Evolutionary conservation across 208 protist species (phyloP), one percentile per base, ranked within the genome.

Genomic region (Wallacemonas collosoma): DNA sequence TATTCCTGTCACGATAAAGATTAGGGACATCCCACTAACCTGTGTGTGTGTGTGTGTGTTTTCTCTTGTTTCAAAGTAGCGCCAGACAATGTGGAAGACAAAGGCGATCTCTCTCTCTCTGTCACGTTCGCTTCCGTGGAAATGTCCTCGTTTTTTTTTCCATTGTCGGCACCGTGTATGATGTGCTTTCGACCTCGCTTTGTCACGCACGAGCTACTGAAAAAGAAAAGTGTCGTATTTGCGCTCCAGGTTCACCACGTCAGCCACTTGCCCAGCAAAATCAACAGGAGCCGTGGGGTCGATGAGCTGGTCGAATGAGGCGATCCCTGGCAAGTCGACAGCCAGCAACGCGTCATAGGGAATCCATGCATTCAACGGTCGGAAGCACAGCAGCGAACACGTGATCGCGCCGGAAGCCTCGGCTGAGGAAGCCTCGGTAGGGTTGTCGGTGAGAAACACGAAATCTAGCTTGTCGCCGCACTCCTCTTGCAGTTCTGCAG

Each of bases 381-480:
- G 89, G 6, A 89, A 3, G 5, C 72, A 80, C 17, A 90, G 55
- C 39, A 94, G 63, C 2, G 81, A 74, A 53, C 70, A 70, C 35
- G 88, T 76, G 4, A 91, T 65, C 0, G 75, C 51, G 2, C 76
- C 77, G 0, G 86, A 94, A 9, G 79, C 58, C 14, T 88, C 75
- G 3, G 89, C 89, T 0, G 86, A 76, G 2, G 81, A 84, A 1
- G 76, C 84, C 70, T 90, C 84, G 50, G 76, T 90, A 1, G 80
- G 78, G 68, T 70, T 81, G 58, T 86, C 82, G 38, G 89, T 90
- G 55, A 88, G 14, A 48, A 91, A 91, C 35, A 94, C 64, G 55
- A 94, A 69, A 6, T 79, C 53, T 58, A 94, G 43, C 26, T 66
- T 53, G 7, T 82, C 72, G 14, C 56, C 48, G 15, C 60, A 65